A percentile compares a stretch with the other conserved stretches of the same genome.
phyloP scores from a whole-genome alignment of 768 basidiomycete species.

The Butyriboletus loyo region DNA sequence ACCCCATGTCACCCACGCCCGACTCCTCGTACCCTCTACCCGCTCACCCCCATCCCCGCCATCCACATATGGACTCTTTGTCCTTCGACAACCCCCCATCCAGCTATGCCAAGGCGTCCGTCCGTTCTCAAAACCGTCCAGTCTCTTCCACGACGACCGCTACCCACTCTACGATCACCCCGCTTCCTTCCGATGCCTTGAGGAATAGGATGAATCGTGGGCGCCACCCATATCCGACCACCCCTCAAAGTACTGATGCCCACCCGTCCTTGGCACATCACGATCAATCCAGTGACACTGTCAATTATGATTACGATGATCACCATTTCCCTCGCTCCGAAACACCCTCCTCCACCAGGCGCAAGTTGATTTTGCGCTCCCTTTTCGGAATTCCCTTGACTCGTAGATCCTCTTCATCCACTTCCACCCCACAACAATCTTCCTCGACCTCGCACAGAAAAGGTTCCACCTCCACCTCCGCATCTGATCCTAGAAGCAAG shows the following conservation, averaged over 20 bases:
- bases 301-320: constrained; percentile 20
- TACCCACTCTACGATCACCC: constrained; percentile 59
- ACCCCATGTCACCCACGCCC: constrained; percentile 2
- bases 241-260: constrained; percentile 12
- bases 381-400: constrained; percentile 30
- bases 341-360: constrained; percentile 26
- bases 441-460: constrained; percentile 20
- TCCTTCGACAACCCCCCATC: constrained; percentile 11
- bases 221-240: constrained; percentile 19
- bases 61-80: constrained; percentile 2
- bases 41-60: constrained; percentile 14
- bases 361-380: constrained; percentile 21
- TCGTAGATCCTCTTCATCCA: constrained; percentile 24
- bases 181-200: constrained; percentile 46
- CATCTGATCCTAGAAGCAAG: constrained; percentile 12
- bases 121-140: constrained; percentile 55
- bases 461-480: constrained; percentile 22
- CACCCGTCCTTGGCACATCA: constrained; percentile 10
- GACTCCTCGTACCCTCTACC: neutral
- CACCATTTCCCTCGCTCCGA: constrained; percentile 24
- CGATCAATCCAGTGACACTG: constrained; percentile 6
- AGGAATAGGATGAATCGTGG: constrained; percentile 15
- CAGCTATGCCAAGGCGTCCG: constrained; percentile 37
- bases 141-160: constrained; percentile 63
- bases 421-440: constrained; percentile 17